Conservation (phyloP, 495 filamentous ascomycete species). For the Penicillium pulvis region DNA sequence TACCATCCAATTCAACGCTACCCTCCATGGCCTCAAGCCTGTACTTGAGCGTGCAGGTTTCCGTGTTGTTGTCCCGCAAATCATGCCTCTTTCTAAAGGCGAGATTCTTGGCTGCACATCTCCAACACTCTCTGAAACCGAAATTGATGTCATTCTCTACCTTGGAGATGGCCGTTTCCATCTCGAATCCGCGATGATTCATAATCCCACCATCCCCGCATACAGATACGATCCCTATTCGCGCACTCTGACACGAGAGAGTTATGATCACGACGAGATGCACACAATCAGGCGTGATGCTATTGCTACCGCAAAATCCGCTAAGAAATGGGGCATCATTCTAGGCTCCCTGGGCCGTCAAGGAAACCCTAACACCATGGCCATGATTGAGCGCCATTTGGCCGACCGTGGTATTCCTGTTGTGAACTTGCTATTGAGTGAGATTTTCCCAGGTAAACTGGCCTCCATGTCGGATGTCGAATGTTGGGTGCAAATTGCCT, state of each 20-base stretch:
- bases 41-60: slow-evolving; percentile 80
- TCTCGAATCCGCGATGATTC: slow-evolving; percentile 97
- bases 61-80: slow-evolving; percentile 83
- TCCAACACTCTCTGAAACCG: slow-evolving; percentile 61
- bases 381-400: slow-evolving; percentile 77
- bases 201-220: slow-evolving; percentile 85
- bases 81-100: slow-evolving; percentile 86
- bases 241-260: slow-evolving; percentile 83
- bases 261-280: slow-evolving; percentile 88
- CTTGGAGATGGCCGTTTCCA: slow-evolving; percentile 97
- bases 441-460: slow-evolving; percentile 95
- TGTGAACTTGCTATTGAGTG: slow-evolving; percentile 81
- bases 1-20: slow-evolving; percentile 98
- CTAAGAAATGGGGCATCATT: slow-evolving; percentile 91
- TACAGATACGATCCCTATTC: slow-evolving; percentile 98
- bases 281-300: slow-evolving; percentile 76
- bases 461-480: slow-evolving; percentile 91
- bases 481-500: slow-evolving; percentile 97
- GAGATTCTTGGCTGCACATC: slow-evolving; percentile 97
- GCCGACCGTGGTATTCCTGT: slow-evolving; percentile 68
- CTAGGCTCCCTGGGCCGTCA: slow-evolving; percentile 90
- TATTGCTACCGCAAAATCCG: slow-evolving; percentile 69
- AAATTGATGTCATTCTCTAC: slow-evolving; percentile 82
- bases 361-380: slow-evolving; percentile 92
- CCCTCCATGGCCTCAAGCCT: slow-evolving; percentile 78